These are phyloP conservation scores for Zarea fungicola DNA, from an alignment of 2,329 filamentous ascomycete genomes.

Conservation along the genomic window DNA sequence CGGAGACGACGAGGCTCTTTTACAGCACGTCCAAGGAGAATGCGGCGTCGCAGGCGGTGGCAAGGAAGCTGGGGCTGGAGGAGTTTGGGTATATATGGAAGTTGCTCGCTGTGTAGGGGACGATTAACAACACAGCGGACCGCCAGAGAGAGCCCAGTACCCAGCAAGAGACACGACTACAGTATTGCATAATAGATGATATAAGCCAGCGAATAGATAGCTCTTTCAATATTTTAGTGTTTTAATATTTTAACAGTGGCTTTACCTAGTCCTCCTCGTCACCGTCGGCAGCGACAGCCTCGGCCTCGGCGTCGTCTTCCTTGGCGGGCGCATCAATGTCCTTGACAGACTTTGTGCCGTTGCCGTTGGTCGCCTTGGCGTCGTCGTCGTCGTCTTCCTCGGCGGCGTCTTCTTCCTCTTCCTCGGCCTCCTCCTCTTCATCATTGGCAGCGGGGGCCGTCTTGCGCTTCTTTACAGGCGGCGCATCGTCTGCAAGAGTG, in stretches of 20 bases:
- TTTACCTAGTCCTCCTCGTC: slow-evolving; percentile 17
- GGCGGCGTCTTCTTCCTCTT: slow-evolving; percentile 19
- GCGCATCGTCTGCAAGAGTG: slow-evolving; percentile 30
- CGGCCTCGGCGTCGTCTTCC: slow-evolving; percentile 21
- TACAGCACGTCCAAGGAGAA: slow-evolving; percentile 4
- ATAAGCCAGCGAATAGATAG: no score
- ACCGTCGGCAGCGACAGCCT: slow-evolving; percentile 25
- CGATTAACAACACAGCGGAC: no score
- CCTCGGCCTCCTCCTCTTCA: slow-evolving; percentile 28
- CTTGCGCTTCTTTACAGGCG: slow-evolving; percentile 50
- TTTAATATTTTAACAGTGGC: neutral
- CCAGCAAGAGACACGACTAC: no score
- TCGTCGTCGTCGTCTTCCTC: slow-evolving; percentile 24
- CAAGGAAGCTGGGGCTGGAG: neutral
- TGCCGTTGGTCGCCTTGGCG: slow-evolving; percentile 18
- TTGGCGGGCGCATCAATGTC: slow-evolving; percentile 23
- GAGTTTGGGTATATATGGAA: slow-evolving; percentile 11
- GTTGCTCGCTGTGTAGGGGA: neutral
- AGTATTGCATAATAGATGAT: no score
- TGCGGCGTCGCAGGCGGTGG: slow-evolving; percentile 1
- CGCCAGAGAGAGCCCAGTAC: no score
- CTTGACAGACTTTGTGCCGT: slow-evolving; percentile 13
- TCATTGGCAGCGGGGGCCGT: slow-evolving; percentile 32
- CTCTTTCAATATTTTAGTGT: no score
- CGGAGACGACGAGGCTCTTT: neutral